Base-by-base conservation (phyloP, 192 early-diverging fungal species). In the Chytriomyces hyalinus region DNA sequence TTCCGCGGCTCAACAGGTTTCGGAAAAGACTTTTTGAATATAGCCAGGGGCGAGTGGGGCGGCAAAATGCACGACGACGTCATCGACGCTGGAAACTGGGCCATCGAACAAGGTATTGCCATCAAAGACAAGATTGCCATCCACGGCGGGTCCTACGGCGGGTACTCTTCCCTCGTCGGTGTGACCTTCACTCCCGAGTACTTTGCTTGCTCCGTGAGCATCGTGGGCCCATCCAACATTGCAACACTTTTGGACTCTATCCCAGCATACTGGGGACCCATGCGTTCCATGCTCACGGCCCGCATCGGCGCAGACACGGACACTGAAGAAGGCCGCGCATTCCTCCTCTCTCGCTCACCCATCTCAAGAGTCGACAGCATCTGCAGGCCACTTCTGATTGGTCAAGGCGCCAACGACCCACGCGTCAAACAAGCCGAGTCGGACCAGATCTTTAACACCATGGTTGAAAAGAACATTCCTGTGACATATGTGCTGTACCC, bases 121-220 rank as follows among this genome's bases (percentile, higher is more conserved):
- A 57, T 67, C 11, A 61, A 79, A 59, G 83, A 84, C 28, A 77
- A 84, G 60, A 77, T 84, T 20, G 83, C 83, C 8, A 84, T 84
- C 6, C 62, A 67, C 48, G 83, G 83, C 49, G 83, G 74, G 47
- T 77, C 68, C 6, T 84, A 84, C n/a, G 83, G 83, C 44, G 83
- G 83, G 7, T 85, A 82, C 63, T 10, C 80, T 24, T 67, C 73
- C 6, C 82, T 84, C 46, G 83, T 83, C 0, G 83, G 83, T 15
- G 78, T 84, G 20, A 81, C 83, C 2, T 80, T 82, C 51, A 84
- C 83, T 24, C 83, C 83, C 45, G 79, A 84, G 22, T 82, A 78
- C 26, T 84, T 81, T 76, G 70, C 78, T 53, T 83, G 78, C 20
- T 66, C 82, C 20, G 83, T 84, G 4, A 83, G 84, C 51, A 46